Percentiles rank a stretch among this genome's conserved stretches.
These are phyloP conservation scores for Plantago ovata DNA, from an alignment of 257 asterid species.

Conservation along the genomic window DNA sequence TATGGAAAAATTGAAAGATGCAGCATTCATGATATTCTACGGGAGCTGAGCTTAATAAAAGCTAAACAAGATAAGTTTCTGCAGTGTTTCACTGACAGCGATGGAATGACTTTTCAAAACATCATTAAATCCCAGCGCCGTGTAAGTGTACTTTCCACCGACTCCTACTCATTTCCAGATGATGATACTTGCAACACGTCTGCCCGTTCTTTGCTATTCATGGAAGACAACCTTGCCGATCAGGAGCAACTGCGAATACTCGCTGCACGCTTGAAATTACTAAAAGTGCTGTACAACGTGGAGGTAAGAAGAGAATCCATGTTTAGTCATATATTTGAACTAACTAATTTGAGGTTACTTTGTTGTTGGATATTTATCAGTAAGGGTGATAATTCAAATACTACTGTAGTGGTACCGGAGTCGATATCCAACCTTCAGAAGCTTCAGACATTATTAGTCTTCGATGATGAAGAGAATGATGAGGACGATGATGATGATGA, in stretches of 20 bases:
- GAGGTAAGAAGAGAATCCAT: background rate
- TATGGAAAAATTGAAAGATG: constrained; percentile 17
- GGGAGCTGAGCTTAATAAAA: constrained; percentile 7
- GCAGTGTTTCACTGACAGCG: background rate
- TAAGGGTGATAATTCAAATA: no score
- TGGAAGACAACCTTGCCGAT: background rate
- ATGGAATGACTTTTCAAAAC: background rate
- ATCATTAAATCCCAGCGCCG: background rate
- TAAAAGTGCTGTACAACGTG: constrained; percentile 19
- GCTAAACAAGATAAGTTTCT: constrained; percentile 1
- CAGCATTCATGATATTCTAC: constrained; percentile 19
- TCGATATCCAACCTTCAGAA: constrained; percentile 20
- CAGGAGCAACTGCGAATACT: background rate
- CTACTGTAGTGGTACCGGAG: constrained; percentile 14
- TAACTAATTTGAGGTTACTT: constrained; percentile 16
- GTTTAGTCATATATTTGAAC: constrained; percentile 7
- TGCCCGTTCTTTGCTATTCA: constrained; percentile 3
- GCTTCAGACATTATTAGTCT: constrained; percentile 6
- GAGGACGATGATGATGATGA: no score
- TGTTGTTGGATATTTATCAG: constrained; percentile 15
- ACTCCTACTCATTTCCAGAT: background rate
- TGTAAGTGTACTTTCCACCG: background rate
- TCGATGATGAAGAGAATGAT: no score
- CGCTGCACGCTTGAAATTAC: constrained; percentile 4
- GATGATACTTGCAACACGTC: background rate